Percentiles rank a stretch among this genome's conserved stretches.
Conservation (phyloP, 2,329 filamentous ascomycete genomes). For the Geoglossum cookeanum region DNA sequence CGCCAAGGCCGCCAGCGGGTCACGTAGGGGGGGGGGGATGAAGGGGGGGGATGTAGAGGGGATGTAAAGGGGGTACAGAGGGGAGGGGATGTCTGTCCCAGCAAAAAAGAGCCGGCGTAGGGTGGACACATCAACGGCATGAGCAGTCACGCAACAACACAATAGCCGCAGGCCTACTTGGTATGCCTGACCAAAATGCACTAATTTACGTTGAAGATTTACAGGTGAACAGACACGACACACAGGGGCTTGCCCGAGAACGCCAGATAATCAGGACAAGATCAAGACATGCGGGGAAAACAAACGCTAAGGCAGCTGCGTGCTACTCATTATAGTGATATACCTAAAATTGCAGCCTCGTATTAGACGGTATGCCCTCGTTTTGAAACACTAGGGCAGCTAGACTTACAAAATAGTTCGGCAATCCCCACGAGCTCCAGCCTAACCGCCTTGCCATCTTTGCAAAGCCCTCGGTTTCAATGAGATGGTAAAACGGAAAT, state of each 20-base stretch:
- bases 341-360: neutral
- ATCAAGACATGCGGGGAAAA: neutral
- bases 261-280: neutral
- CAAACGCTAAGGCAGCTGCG: neutral
- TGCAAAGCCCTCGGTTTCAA: conserved; percentile 95
- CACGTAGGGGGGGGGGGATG: too few relatives aligned
- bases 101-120: too few relatives aligned
- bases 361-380: conserved; percentile 1
- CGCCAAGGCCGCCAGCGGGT: too few relatives aligned
- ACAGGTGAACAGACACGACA: neutral
- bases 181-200: neutral
- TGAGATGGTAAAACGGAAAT: conserved; percentile 89
- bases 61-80: too few relatives aligned
- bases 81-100: too few relatives aligned
- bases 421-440: conserved; percentile 71
- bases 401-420: conserved; percentile 75
- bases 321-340: conserved; percentile 71
- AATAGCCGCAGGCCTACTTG: neutral
- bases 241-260: neutral
- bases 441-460: conserved; percentile 87
- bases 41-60: too few relatives aligned
- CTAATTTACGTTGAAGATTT: neutral
- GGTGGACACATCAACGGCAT: too few relatives aligned
- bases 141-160: too few relatives aligned
- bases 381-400: too few relatives aligned